Conservation (phyloP, 1,284 basidiomycete genomes). For the Fistulina hepatica region DNA sequence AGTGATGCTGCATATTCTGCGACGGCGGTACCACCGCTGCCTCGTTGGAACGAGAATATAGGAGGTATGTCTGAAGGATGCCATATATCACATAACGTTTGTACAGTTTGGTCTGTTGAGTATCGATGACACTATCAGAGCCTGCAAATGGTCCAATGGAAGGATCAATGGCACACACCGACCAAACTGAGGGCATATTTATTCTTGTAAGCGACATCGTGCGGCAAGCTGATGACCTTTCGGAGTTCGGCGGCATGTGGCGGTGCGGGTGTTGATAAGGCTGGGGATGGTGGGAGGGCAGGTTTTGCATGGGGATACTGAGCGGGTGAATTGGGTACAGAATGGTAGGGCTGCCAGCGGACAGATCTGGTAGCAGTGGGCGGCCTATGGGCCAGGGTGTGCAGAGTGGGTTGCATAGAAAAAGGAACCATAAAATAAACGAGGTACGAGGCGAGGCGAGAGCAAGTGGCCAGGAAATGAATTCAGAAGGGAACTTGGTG, state of each 20-base stretch:
- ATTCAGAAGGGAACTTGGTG: too few relatives aligned
- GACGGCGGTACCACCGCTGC: too few relatives aligned
- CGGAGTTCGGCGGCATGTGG: slow-evolving; percentile 24
- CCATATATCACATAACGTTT: slow-evolving; percentile 66
- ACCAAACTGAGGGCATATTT: slow-evolving; percentile 56
- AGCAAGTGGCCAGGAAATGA: too few relatives aligned
- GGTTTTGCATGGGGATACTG: slow-evolving; percentile 36
- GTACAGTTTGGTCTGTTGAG: slow-evolving; percentile 60
- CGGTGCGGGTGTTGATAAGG: slow-evolving; percentile 39
- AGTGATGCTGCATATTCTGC: too few relatives aligned
- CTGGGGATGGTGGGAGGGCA: slow-evolving; percentile 45
- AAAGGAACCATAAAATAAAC: not conserved
- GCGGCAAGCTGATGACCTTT: slow-evolving; percentile 29
- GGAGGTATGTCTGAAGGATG: slow-evolving; percentile 56
- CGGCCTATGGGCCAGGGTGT: slow-evolving; percentile 57
- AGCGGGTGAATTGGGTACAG: slow-evolving; percentile 29
- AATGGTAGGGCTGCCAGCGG: slow-evolving; percentile 66
- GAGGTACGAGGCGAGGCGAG: too few relatives aligned
- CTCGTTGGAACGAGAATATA: slow-evolving; percentile 39
- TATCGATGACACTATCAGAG: slow-evolving; percentile 16
- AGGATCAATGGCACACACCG: slow-evolving; percentile 37
- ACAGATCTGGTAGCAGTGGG: slow-evolving; percentile 52
- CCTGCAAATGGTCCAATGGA: slow-evolving; percentile 7
- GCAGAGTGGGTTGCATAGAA: slow-evolving; percentile 45
- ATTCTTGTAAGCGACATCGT: slow-evolving; percentile 41